Evolutionary conservation across 1,139 yeast species (phyloP).

Genomic region (Hyphopichia pseudoburtonii): DNA sequence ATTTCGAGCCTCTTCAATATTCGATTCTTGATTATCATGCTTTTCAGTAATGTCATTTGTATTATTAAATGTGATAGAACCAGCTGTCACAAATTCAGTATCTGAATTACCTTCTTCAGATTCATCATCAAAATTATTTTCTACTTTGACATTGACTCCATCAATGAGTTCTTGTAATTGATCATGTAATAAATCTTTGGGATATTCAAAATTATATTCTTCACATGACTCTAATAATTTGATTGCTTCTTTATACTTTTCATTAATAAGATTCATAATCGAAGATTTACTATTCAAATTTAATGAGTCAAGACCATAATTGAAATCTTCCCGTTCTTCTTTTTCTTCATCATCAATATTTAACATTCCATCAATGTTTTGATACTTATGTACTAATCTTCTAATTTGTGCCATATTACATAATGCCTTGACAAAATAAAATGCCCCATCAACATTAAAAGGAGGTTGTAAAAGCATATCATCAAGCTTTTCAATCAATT

Average conservation of each 20-base stretch:
- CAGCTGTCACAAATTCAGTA: neutral
- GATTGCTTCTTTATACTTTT: slow-evolving; percentile 18
- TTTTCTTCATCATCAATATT: slow-evolving; percentile 14
- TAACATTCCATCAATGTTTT: slow-evolving; percentile 4
- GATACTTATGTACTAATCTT: slow-evolving; percentile 12
- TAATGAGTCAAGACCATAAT: slow-evolving; percentile 1
- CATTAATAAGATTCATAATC: slow-evolving; percentile 8
- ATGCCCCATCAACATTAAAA: slow-evolving; percentile 42
- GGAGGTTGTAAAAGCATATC: slow-evolving; percentile 47
- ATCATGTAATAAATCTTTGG: slow-evolving; percentile 12
- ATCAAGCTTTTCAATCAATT: slow-evolving; percentile 30
- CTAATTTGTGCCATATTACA: slow-evolving; percentile 24
- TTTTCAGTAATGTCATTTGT: too few species aligned
- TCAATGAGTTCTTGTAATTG: neutral
- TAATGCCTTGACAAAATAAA: slow-evolving; percentile 32
- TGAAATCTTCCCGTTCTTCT: slow-evolving; percentile 11
- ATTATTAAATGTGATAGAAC: neutral
- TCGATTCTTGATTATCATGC: neutral
- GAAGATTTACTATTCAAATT: slow-evolving; percentile 1
- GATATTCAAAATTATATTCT: slow-evolving; percentile 27
- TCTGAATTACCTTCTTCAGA: neutral
- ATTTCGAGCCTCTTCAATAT: too few species aligned
- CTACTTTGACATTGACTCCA: neutral
- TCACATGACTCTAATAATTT: slow-evolving; percentile 28
- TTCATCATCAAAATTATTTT: slow-evolving; percentile 6